Conservation (phyloP, 78 protist species). For the Emiliania huxleyi region DNA sequence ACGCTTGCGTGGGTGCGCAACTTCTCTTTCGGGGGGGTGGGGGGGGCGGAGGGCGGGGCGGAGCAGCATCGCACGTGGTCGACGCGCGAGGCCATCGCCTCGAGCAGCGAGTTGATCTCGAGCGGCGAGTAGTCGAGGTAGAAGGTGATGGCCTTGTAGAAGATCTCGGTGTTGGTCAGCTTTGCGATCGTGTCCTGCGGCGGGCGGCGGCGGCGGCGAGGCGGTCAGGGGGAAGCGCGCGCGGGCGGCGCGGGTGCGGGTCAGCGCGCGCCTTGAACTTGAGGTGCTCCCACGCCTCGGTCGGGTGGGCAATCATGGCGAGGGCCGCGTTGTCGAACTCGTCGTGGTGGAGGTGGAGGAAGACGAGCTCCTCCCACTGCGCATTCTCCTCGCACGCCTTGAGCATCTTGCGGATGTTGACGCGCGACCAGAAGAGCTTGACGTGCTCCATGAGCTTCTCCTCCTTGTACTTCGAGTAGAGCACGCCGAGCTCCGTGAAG, state of each 20-base stretch:
- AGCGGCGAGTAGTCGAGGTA: conserved; percentile 79
- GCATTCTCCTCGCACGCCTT: conserved; percentile 83
- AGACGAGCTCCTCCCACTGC: conserved; percentile 89
- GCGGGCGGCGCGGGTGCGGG: too few species aligned
- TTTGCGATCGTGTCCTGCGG: conserved; percentile 85
- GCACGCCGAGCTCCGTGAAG: conserved; percentile 96
- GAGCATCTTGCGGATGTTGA: conserved; percentile 92
- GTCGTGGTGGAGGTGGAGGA: conserved; percentile 90
- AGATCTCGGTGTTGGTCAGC: conserved; percentile 89
- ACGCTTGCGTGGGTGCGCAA: too few species aligned
- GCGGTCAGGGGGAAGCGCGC: too few species aligned
- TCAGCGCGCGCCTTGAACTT: too few species aligned
- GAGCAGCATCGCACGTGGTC: too few species aligned
- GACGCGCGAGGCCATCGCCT: conserved; percentile 83
- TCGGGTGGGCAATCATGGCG: conserved; percentile 93
- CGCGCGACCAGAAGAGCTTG: conserved; percentile 76
- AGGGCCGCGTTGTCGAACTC: conserved; percentile 95
- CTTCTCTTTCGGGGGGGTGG: too few species aligned
- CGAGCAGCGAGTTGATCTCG: conserved; percentile 58
- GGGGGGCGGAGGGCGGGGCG: too few species aligned
- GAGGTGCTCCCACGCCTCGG: conserved; percentile 92
- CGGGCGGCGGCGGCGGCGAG: too few species aligned
- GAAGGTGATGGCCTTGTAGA: conserved; percentile 85
- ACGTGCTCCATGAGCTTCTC: conserved; percentile 95
- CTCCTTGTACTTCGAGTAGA: conserved; percentile 83